These are phyloP conservation scores for Solanum tacnaense DNA, from an alignment of 257 asterid genomes.

Conservation along the genomic window DNA sequence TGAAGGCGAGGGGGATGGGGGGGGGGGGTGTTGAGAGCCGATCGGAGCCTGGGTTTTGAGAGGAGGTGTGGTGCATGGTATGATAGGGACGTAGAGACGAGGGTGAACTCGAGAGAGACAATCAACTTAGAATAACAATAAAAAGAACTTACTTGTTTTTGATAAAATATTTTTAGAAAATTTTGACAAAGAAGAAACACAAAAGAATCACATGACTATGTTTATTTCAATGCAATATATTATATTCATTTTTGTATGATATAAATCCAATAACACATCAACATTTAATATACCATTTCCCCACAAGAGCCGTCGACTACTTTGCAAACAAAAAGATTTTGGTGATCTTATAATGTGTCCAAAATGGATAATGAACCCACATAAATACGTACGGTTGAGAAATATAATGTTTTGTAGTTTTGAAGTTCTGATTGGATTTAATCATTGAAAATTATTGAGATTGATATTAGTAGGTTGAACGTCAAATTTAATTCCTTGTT, in stretches of 20 bases:
- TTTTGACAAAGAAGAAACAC: neutral
- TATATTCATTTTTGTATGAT: neutral
- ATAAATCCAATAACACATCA: neutral
- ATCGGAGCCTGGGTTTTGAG: fast-evolving
- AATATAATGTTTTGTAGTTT: neutral
- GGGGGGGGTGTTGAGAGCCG: neutral
- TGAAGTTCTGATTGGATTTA: neutral
- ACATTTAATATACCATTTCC: neutral
- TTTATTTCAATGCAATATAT: too few species aligned
- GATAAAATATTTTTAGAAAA: too few species aligned
- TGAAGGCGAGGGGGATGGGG: neutral
- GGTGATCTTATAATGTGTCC: neutral
- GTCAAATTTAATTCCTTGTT: neutral
- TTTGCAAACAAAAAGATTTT: neutral
- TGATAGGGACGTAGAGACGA: too few species aligned
- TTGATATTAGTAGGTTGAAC: neutral
- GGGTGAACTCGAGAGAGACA: too few species aligned
- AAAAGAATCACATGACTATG: too few species aligned
- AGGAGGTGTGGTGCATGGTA: too few species aligned
- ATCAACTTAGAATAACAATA: too few species aligned
- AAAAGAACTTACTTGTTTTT: neutral
- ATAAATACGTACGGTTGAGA: neutral
- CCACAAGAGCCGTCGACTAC: neutral
- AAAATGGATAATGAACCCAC: neutral
- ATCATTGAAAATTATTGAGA: neutral